A percentile compares a stretch with the other conserved stretches of the same genome.
Evolutionary conservation across 192 early-diverging fungal species (phyloP).

Genomic region (Phycomyces blakesleeanus): DNA sequence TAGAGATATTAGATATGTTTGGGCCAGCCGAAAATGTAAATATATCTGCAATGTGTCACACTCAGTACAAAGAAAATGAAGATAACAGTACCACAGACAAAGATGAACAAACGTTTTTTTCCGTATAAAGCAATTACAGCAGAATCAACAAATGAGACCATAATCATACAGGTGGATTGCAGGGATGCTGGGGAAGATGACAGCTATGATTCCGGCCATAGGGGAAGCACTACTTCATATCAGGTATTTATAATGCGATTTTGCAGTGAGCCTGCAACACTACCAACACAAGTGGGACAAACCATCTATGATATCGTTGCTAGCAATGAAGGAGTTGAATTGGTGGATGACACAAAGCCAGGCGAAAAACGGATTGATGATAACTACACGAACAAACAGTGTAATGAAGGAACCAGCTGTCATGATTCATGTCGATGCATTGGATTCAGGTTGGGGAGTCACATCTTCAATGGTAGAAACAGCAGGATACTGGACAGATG

Average conservation of each 20-base stretch:
- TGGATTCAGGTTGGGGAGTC: constrained; percentile 22
- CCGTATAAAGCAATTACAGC: too few species aligned
- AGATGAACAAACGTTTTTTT: not conserved
- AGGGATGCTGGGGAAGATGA: constrained; percentile 10
- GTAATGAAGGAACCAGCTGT: too few species aligned
- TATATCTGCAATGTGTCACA: too few species aligned
- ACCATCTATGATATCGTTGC: not conserved
- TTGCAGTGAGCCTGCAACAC: not conserved
- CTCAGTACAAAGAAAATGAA: constrained; percentile 3
- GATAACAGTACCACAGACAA: constrained; percentile 1
- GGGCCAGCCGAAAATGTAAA: too few species aligned
- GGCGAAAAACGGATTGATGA: constrained; percentile 10
- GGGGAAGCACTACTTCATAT: constrained; percentile 10
- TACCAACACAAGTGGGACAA: not conserved
- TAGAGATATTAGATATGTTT: too few species aligned
- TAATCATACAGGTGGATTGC: constrained; percentile 17
- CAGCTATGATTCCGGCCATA: constrained; percentile 11
- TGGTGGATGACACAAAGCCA: constrained; percentile 2
- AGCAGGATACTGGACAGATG: constrained; percentile 8
- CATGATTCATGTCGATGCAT: constrained; percentile 14
- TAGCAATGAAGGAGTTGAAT: not conserved
- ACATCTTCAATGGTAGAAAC: not conserved
- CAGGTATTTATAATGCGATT: not conserved
- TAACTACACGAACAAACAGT: not conserved
- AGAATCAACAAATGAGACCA: not conserved